Evolutionary conservation across 768 basidiomycete species (phyloP), one percentile per base, ranked within the genome.

Genomic region (Cubamyces sp.): DNA sequence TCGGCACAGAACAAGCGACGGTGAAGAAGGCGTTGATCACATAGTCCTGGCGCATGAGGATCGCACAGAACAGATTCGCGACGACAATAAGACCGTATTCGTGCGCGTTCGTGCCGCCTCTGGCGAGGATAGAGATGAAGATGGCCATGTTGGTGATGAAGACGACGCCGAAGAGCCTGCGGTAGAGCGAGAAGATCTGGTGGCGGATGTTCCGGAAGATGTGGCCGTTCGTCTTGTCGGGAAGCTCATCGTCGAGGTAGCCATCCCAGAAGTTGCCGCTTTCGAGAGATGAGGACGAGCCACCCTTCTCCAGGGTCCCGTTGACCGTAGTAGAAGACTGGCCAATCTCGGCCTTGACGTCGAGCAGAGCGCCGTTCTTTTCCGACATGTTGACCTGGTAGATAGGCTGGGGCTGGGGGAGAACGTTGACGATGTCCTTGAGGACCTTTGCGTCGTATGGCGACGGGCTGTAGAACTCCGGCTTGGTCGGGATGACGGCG

Each of bases 1-100:
- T 53, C 9, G 84, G 84, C 25, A 81, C 80, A 37, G 81, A 73
- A 61, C 81, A 82, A 56, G 79, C 81, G 9, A 82, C 73, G 42
- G 77, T 79, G 75, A 84, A 87, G 68, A 85, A 82, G 0, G 78
- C 74, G 67, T 87, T 85, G 67, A 86, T 78, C 34, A 87, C 82
- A 63, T 86, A 83, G 69, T 86, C 80, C 74, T 82, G 67, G 65
- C 73, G 74, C 79, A 72, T 73, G 52, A 78, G 63, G 69, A 84
- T 81, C 71, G 64, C 78, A 68, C 64, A 74, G 67, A 69, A 79
- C 62, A 65, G 77, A 73, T 86, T 87, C 5, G 69, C 71, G 70
- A 68, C 78, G 74, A 62, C 82, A 73, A 70, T 78, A 70, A 61
- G 74, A 67, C 60, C 78, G 64, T 72, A 71, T 55, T 65, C 74